phyloP scores from a whole-genome alignment of 768 basidiomycete genomes.

The Panellus pusillus region DNA sequence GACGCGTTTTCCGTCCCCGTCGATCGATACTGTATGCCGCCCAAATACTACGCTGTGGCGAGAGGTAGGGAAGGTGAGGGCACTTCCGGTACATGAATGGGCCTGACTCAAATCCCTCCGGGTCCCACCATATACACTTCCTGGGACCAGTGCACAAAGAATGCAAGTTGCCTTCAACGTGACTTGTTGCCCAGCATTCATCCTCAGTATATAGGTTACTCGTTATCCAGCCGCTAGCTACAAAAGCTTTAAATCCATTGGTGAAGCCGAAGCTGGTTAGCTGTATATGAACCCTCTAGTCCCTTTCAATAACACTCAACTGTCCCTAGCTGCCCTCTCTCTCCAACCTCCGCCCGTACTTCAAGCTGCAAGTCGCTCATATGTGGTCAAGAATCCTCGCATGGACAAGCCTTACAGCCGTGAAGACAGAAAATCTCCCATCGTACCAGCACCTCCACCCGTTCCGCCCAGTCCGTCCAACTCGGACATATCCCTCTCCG shows the following conservation, averaged over 20 bases:
- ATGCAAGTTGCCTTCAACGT: constrained; percentile 31
- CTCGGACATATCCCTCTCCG: constrained; percentile 41
- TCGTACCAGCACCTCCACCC: not conserved
- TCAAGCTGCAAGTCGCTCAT: not conserved
- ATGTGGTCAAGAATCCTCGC: not conserved
- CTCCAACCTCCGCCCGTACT: not conserved
- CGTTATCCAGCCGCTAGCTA: constrained; percentile 52
- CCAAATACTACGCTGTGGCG: constrained; percentile 63
- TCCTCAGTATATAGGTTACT: constrained; percentile 39
- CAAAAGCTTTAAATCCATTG: constrained; percentile 48
- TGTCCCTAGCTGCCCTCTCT: constrained; percentile 2
- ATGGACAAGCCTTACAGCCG: not conserved
- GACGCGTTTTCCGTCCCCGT: constrained; percentile 5
- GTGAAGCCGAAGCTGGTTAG: constrained; percentile 57
- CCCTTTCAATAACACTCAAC: not conserved
- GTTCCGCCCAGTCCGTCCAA: not conserved
- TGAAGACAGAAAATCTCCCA: not conserved
- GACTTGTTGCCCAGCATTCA: not conserved
- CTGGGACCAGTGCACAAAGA: constrained; percentile 43
- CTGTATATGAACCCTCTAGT: constrained; percentile 20
- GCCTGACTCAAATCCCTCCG: not conserved
- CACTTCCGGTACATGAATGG: constrained; percentile 17
- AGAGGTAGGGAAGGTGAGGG: constrained; percentile 63
- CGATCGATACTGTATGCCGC: not conserved
- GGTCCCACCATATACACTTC: too few species aligned